Conservation (phyloP, 805 yeast species). For the Yamadazyma ubonensis region DNA sequence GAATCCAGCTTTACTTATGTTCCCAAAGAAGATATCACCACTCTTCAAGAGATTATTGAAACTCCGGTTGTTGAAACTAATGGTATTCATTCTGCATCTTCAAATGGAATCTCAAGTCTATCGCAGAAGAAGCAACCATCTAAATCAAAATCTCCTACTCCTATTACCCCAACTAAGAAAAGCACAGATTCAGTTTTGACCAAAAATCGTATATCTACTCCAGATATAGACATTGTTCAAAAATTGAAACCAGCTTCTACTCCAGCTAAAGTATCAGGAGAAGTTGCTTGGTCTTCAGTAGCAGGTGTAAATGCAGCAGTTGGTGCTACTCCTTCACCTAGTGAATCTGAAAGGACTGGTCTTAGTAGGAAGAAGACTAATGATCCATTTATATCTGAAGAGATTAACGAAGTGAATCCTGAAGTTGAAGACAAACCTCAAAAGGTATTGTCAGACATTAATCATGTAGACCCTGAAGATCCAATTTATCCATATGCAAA, state of each 20-base stretch:
- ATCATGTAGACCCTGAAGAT: conserved; percentile 4
- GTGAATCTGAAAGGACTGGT: conserved; percentile 7
- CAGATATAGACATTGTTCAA: conserved; percentile 39
- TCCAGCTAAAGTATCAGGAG: conserved; percentile 54
- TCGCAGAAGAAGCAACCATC: conserved; percentile 2
- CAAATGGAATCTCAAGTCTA: not conserved
- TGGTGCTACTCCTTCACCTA: conserved; percentile 9
- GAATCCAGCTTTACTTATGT: conserved; percentile 15
- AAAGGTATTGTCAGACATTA: not conserved
- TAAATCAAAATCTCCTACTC: conserved; percentile 9
- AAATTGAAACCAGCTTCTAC: conserved; percentile 54
- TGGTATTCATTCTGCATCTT: not conserved
- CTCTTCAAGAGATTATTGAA: conserved; percentile 7
- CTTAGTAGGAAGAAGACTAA: conserved; percentile 2
- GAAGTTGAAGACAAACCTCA: not conserved
- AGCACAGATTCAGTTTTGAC: not conserved
- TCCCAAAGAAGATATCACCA: conserved; percentile 10
- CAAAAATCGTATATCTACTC: conserved; percentile 16
- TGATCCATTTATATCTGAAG: conserved; percentile 5
- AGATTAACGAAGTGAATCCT: conserved; percentile 1
- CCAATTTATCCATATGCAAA: conserved; percentile 19
- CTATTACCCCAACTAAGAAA: conserved; percentile 10
- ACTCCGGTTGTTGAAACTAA: not conserved
- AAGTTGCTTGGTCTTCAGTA: conserved; percentile 56
- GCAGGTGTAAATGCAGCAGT: conserved; percentile 38